Base-by-base conservation (phyloP, 306 rosid genomes). In the Trichosanthes truncata region DNA sequence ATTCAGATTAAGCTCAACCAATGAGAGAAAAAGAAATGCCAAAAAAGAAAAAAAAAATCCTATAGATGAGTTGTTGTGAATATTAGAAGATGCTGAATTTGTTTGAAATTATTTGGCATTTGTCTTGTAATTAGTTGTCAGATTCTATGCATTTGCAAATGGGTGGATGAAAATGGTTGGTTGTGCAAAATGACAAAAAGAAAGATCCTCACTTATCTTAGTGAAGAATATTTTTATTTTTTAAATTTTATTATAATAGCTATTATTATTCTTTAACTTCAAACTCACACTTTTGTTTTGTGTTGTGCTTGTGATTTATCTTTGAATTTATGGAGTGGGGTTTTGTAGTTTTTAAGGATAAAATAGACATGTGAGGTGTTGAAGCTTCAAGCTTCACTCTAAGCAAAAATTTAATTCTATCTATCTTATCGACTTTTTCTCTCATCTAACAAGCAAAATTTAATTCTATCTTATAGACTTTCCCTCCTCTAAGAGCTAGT, bases 121-220 rank as follows among this genome's bases (percentile, higher is more conserved):
- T 69, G 79, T 78, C 77, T 78, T 78, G 33, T 72, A 78, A 73
- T 55, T 66, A 76, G 81, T 84, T 78, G 81, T 33, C 76, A 77
- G 72, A 71, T 80, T 77, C 61, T 29, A 40, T 33, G 55, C 48
- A 80, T 81, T 79, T 69, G 7, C 1, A 69, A 43, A 41, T 69
- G 48, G 76, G 35, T 69, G 76, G 75, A 68, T 40, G 31, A 10
- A 17, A 68, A 40, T 68, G 33, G 26, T 77, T 74, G 63, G 65
- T 68, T 81, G 83, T 57, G 79, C 80, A 85, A 79, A 38, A 81
- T 74, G 80, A 86, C 56, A 81, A 78, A 85, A 49, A 79, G 35
- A 69, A 78, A 80, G 83, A 80, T 82, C 80, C 77, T 79, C 56
- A 82, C 80, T 80, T 82, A 80, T 87, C 85, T 75, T 29, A 5